A percentile compares a stretch with the other conserved stretches of the same genome.
Evolutionary conservation across 345 rosid species (phyloP).

Genomic region (Aegle marmelos): DNA sequence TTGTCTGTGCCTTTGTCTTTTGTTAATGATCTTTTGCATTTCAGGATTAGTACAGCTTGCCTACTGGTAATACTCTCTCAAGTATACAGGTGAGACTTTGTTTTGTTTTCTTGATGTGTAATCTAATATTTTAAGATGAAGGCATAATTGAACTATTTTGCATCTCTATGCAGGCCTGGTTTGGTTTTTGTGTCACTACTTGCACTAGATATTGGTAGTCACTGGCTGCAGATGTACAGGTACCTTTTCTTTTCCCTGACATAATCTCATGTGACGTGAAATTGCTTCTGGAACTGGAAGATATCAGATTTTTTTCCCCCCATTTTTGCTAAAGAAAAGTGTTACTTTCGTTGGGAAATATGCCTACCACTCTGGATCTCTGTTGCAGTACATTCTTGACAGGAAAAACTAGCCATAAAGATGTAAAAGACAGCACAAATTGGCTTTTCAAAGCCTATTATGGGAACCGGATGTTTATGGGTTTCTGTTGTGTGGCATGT

Average conservation of each 20-base stretch:
- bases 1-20: conserved; percentile 7
- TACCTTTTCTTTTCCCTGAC: conserved; percentile 16
- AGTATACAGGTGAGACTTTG: conserved; percentile 54
- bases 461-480: conserved; percentile 93
- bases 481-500: conserved; percentile 87
- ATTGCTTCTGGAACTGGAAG: too few species aligned
- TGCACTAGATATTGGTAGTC: conserved; percentile 91
- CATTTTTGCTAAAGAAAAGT: too few species aligned
- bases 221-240: conserved; percentile 99
- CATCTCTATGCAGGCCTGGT: conserved; percentile 46
- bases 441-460: conserved; percentile 93
- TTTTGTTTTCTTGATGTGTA: not conserved
- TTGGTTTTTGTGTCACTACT: conserved; percentile 69
- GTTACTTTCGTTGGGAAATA: not conserved
- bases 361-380: conserved; percentile 11
- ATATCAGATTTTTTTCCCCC: too few species aligned
- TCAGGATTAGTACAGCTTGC: conserved; percentile 97
- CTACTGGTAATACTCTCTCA: conserved; percentile 87
- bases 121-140: not conserved
- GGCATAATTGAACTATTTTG: not conserved
- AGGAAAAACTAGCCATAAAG: conserved; percentile 91
- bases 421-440: conserved; percentile 85
- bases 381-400: conserved; percentile 78
- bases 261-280: too few species aligned
- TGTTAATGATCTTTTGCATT: conserved; percentile 12